Percentiles rank a stretch among this genome's conserved stretches.
These are phyloP conservation scores for Aspergillus phoenicis DNA, from an alignment of 2,329 filamentous ascomycete genomes.

Conservation along the genomic window DNA sequence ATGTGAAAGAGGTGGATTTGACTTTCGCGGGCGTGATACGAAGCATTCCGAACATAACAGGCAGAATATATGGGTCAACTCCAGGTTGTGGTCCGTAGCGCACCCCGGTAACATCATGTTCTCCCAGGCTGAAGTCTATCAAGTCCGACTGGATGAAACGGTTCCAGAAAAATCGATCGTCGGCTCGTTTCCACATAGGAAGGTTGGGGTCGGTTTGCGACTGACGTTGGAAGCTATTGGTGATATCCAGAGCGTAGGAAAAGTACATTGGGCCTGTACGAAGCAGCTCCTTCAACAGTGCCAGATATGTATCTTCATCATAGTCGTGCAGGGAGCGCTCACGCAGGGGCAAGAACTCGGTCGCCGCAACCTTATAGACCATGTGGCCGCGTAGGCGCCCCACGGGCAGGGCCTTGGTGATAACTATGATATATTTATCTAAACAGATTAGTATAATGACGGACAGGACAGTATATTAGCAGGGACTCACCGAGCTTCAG, in stretches of 20 bases:
- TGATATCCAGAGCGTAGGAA: constrained; percentile 94
- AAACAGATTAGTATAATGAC: constrained; percentile 21
- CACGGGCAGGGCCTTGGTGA: constrained; percentile 90
- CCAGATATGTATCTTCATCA: constrained; percentile 90
- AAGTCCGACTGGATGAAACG: constrained; percentile 87
- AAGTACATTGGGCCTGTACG: constrained; percentile 93
- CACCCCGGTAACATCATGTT: constrained; percentile 49
- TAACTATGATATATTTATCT: constrained; percentile 96
- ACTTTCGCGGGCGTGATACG: constrained; percentile 85
- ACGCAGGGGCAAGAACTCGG: constrained; percentile 90
- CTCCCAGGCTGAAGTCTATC: constrained; percentile 78
- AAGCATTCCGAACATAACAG: constrained; percentile 94
- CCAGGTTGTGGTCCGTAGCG: constrained; percentile 65
- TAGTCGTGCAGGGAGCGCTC: constrained; percentile 88
- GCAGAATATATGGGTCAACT: constrained; percentile 88
- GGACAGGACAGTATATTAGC: not conserved
- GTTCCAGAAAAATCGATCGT: constrained; percentile 99
- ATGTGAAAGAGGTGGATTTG: constrained; percentile 80
- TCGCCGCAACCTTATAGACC: constrained; percentile 88
- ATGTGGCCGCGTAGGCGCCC: constrained; percentile 92
- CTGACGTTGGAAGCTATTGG: constrained; percentile 95
- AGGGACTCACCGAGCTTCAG: constrained; percentile 75
- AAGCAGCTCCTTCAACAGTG: constrained; percentile 77
- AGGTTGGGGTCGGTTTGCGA: constrained; percentile 70
- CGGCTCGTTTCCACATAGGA: constrained; percentile 87